Base-by-base conservation (phyloP, 108 stramenopile genomes). In the Cyclostephanos tholiformis region DNA sequence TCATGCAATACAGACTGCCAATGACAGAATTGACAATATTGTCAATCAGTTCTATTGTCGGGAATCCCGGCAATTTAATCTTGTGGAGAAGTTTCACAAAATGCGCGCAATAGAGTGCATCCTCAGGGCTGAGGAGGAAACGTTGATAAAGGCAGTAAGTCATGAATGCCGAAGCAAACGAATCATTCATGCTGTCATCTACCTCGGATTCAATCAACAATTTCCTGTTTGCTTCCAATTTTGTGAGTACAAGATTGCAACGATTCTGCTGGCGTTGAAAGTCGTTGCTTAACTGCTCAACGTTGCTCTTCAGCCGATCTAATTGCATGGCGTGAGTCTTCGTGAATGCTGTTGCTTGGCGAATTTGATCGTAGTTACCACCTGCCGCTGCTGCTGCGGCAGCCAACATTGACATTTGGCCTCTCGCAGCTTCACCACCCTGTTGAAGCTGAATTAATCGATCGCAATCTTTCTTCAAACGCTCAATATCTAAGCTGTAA, bases 31-130 rank as follows among this genome's bases (percentile, higher is more conserved):
- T 80, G 27, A 95, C 79, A 20, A 93, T 70, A 17, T 69, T 70
- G 56, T 97, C 94, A 43, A 89, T 70, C 63, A 84, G 81, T 55
- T 87, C 69, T 60, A 97, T 71, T 11, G 83, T 91, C 27, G 77
- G 80, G 65, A 97, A 97, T 0, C 93, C 88, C 19, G 91, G 93
- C 35, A 91, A 86, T 59, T 87, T 86, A 39, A 90, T 74, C 35
- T 69, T 71, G 81, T 97, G 96, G 17, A 97, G 82, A 25, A 89
- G 72, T 58, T 76, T 80, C 0, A 89, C 68, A 65, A 97, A 93
- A 23, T 77, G 83, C 10, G 91, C 87, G 57, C 89, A 94, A 73
- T 84, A 97, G 48, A 91, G 74, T 38, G 96, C 88, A 67, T 97
- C 94, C 62, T 94, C 96, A 10, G 96, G 96, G 58, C 84, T 89